Conservation (phyloP, 371 early-diverging fungal genomes). For the Mortierella sp. region DNA sequence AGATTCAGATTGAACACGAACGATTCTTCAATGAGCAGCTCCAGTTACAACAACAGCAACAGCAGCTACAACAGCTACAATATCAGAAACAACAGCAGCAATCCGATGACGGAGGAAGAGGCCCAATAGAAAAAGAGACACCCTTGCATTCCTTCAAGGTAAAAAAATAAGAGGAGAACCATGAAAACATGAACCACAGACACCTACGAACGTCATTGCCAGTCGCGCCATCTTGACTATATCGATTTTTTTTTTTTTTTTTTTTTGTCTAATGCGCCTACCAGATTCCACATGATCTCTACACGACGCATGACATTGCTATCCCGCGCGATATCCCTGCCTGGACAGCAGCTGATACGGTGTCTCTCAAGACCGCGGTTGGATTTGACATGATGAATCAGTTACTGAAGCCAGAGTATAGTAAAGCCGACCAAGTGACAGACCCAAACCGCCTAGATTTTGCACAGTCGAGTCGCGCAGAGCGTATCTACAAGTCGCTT, state of each 20-base stretch:
- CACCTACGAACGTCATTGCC: no score
- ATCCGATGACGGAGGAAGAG: no score
- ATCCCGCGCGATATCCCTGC: constrained; percentile 27
- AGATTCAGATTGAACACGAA: background rate
- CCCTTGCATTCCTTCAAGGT: constrained; percentile 13
- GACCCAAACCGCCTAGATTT: constrained; percentile 5
- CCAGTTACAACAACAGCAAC: background rate
- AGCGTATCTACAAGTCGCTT: constrained; percentile 28
- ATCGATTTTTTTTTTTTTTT: no score
- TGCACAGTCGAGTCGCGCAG: constrained; percentile 6
- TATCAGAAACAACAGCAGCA: background rate
- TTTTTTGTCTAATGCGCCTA: no score
- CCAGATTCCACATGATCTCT: constrained; percentile 26
- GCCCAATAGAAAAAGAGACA: no score
- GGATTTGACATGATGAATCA: constrained; percentile 22
- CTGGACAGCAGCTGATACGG: constrained; percentile 31
- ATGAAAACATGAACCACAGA: background rate
- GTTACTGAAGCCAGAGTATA: constrained; percentile 31
- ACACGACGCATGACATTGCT: constrained; percentile 29
- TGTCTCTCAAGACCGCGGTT: constrained; percentile 11
- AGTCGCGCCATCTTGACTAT: no score
- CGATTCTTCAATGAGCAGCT: background rate
- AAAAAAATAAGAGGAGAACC: background rate
- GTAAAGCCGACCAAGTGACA: constrained; percentile 7
- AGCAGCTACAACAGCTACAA: background rate